Percentiles rank a stretch among this genome's conserved stretches.
phyloP scores from a whole-genome alignment of 176 grass and related monocot genomes.

The Alopecurus myosuroides region DNA sequence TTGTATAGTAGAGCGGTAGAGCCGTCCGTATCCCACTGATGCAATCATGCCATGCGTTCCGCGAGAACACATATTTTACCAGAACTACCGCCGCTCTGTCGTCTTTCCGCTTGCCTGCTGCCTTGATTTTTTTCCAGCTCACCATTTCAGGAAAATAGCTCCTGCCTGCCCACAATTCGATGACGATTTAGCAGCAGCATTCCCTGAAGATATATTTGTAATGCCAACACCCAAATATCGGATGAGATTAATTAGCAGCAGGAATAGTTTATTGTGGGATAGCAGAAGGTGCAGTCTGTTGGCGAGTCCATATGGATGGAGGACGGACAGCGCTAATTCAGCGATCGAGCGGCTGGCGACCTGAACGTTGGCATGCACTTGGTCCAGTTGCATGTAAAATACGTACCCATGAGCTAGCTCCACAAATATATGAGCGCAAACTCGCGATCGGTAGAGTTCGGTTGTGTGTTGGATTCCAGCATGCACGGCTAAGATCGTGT shows the following conservation, averaged over 20 bases:
- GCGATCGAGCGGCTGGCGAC: not conserved
- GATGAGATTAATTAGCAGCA: not conserved
- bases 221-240: not conserved
- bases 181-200: not conserved
- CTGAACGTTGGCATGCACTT: not conserved
- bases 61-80: not conserved
- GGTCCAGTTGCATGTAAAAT: not conserved
- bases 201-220: not conserved
- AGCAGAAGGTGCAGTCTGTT: constrained; percentile 19
- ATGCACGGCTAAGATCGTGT: not conserved
- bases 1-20: not conserved
- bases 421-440: not conserved
- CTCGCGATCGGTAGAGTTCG: not conserved
- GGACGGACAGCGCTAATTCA: not conserved
- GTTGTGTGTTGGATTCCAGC: not conserved
- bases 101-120: not conserved
- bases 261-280: not conserved
- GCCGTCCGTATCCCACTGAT: constrained; percentile 11
- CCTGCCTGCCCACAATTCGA: not conserved
- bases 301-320: not conserved
- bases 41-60: not conserved
- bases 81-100: constrained; percentile 23
- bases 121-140: not conserved
- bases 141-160: constrained; percentile 9
- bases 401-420: not conserved